Percentiles rank a stretch among this genome's conserved stretches.
phyloP scores from a whole-genome alignment of 768 basidiomycete genomes.

The Mrakia blollopis region DNA sequence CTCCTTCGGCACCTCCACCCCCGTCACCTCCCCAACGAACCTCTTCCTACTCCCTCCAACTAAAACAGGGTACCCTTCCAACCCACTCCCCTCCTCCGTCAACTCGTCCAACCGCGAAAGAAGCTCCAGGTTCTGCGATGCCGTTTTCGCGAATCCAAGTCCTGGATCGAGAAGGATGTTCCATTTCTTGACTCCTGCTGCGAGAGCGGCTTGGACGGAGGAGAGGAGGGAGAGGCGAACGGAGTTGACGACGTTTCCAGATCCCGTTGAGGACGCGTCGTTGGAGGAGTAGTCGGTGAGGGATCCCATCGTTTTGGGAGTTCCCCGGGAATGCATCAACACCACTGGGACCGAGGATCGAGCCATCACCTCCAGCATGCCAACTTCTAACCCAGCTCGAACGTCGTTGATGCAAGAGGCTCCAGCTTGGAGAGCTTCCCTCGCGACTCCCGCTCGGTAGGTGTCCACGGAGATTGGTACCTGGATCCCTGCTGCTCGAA shows the following conservation, averaged over 20 bases:
- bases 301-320: constrained; percentile 50
- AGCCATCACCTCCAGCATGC: constrained; percentile 65
- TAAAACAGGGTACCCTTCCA: constrained; percentile 56
- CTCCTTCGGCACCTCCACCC: constrained; percentile 53
- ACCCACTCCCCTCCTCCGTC: constrained; percentile 50
- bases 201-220: constrained; percentile 62
- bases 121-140: constrained; percentile 66
- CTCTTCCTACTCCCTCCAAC: constrained; percentile 80
- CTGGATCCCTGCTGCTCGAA: constrained; percentile 34
- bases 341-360: constrained; percentile 70
- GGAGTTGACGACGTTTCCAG: constrained; percentile 64
- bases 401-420: constrained; percentile 95
- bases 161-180: constrained; percentile 86
- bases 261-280: constrained; percentile 44
- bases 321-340: constrained; percentile 90
- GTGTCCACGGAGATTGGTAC: constrained; percentile 78
- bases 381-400: constrained; percentile 57
- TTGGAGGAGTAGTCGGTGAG: constrained; percentile 44
- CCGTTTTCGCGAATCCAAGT: constrained; percentile 85
- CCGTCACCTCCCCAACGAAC: constrained; percentile 67
- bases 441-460: constrained; percentile 75
- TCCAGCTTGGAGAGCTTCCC: constrained; percentile 67
- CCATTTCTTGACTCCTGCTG: constrained; percentile 76
- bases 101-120: constrained; percentile 54
- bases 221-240: constrained; percentile 66